Conservation (phyloP, 805 yeast species). For the Ogataea chonburiensis region DNA sequence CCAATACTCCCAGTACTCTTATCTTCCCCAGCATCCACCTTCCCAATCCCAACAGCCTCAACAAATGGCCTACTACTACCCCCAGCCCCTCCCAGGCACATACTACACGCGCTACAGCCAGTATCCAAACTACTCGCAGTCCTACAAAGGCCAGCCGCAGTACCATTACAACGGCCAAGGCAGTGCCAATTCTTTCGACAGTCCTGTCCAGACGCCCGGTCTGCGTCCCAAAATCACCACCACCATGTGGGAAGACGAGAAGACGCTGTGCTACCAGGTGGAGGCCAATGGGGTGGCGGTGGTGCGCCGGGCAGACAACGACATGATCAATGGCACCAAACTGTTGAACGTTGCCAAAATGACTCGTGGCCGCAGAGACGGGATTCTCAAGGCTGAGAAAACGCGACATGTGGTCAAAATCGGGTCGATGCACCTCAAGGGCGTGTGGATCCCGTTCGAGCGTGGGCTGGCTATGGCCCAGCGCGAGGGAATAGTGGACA, state of each 20-base stretch:
- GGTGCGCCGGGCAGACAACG: slow-evolving; percentile 67
- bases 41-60: slow-evolving; percentile 18
- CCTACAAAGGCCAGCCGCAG: slow-evolving; percentile 17
- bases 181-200: slow-evolving; percentile 7
- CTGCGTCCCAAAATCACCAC: slow-evolving; percentile 52
- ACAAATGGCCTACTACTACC: slow-evolving; percentile 17
- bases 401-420: slow-evolving; percentile 68
- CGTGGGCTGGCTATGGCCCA: slow-evolving; percentile 69
- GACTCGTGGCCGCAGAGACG: slow-evolving; percentile 74
- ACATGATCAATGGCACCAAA: slow-evolving; percentile 72
- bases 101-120: slow-evolving; percentile 19
- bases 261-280: slow-evolving; percentile 68
- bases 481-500: slow-evolving; percentile 60
- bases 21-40: slow-evolving; percentile 17
- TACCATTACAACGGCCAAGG: slow-evolving; percentile 14
- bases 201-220: slow-evolving; percentile 27
- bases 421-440: slow-evolving; percentile 74
- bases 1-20: slow-evolving; percentile 21
- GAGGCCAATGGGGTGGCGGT: slow-evolving; percentile 68
- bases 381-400: slow-evolving; percentile 64
- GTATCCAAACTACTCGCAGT: slow-evolving; percentile 18
- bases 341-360: slow-evolving; percentile 66
- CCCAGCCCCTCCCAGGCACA: slow-evolving; percentile 16
- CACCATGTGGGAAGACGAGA: slow-evolving; percentile 76
- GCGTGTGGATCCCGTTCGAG: slow-evolving; percentile 77